A percentile compares a stretch with the other conserved stretches of the same genome.
These are phyloP conservation scores for Phaeotremella fagi DNA, from an alignment of 768 basidiomycete species.

Conservation along the genomic window DNA sequence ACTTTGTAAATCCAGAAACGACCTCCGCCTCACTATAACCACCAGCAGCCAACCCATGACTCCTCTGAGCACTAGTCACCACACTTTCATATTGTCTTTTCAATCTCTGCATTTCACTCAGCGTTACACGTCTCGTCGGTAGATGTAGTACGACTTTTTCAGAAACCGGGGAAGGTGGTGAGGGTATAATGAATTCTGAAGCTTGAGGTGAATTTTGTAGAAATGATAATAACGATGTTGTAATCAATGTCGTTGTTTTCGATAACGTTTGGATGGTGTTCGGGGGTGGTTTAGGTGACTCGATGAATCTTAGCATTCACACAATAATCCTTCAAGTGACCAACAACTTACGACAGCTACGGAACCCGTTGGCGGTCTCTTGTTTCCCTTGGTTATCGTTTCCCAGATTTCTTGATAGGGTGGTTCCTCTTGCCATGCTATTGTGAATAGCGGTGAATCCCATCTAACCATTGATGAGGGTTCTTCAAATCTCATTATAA, in stretches of 20 bases:
- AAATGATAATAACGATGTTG: slow-evolving; percentile 65
- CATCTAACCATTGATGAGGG: slow-evolving; percentile 98
- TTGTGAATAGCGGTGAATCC: slow-evolving; percentile 91
- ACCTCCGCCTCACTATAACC: slow-evolving; percentile 43
- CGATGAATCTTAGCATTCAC: neutral
- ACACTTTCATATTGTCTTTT: slow-evolving; percentile 87
- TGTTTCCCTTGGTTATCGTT: slow-evolving; percentile 67
- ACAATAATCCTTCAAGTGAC: neutral
- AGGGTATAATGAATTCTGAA: slow-evolving; percentile 55
- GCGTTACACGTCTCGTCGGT: slow-evolving; percentile 66
- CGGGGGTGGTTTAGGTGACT: slow-evolving; percentile 77
- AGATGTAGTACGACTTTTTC: slow-evolving; percentile 55
- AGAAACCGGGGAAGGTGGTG: slow-evolving; percentile 48
- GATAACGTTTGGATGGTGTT: slow-evolving; percentile 86
- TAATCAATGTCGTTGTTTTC: slow-evolving; percentile 64
- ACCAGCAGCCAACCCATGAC: slow-evolving; percentile 38
- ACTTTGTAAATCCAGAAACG: slow-evolving; percentile 48
- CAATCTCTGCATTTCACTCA: slow-evolving; percentile 79
- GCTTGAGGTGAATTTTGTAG: slow-evolving; percentile 56
- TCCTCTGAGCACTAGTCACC: slow-evolving; percentile 67
- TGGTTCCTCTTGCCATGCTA: slow-evolving; percentile 65
- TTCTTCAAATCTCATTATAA: slow-evolving; percentile 86
- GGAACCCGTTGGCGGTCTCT: slow-evolving; percentile 84
- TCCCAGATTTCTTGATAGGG: slow-evolving; percentile 67
- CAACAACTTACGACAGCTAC: slow-evolving; percentile 61